Percentiles rank a stretch among this genome's conserved stretches.
Evolutionary conservation across 2,329 filamentous ascomycete species (phyloP).

Genomic region (Albifimbria verrucaria): DNA sequence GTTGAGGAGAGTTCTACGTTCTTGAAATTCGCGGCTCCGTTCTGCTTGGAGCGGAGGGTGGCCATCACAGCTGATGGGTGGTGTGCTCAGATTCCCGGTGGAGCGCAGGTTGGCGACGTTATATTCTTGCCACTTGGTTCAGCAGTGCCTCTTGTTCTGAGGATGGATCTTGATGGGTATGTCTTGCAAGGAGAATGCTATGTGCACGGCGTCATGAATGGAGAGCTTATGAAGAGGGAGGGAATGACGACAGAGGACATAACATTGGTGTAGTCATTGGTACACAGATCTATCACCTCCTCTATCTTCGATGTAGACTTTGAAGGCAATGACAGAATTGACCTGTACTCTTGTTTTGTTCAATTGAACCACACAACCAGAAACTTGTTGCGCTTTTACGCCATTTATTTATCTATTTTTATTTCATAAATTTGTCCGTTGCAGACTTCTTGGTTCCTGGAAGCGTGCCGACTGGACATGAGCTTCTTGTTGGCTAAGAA

Average conservation of each 20-base stretch:
- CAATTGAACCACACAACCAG: too few relatives aligned
- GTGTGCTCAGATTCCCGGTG: neutral
- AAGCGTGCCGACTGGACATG: too few relatives aligned
- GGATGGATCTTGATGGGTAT: neutral
- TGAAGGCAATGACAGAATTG: too few relatives aligned
- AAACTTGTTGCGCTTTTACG: too few relatives aligned
- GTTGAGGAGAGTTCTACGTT: neutral
- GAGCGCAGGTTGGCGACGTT: neutral
- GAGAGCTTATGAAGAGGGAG: neutral
- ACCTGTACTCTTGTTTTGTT: too few relatives aligned
- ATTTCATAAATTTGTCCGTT: too few relatives aligned
- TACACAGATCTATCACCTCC: too few relatives aligned
- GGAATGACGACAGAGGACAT: neutral
- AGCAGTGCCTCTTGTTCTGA: neutral
- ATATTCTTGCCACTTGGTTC: neutral
- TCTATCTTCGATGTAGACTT: too few relatives aligned
- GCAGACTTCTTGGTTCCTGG: too few relatives aligned
- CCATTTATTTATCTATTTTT: too few relatives aligned
- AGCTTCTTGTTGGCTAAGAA: too few relatives aligned
- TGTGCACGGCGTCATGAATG: neutral
- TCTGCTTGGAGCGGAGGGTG: neutral
- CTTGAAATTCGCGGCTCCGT: neutral
- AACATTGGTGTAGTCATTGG: neutral
- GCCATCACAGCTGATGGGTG: neutral
- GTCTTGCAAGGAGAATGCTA: neutral